Conservation (phyloP, 805 yeast species). For the Scheffersomyces ergatensis region DNA sequence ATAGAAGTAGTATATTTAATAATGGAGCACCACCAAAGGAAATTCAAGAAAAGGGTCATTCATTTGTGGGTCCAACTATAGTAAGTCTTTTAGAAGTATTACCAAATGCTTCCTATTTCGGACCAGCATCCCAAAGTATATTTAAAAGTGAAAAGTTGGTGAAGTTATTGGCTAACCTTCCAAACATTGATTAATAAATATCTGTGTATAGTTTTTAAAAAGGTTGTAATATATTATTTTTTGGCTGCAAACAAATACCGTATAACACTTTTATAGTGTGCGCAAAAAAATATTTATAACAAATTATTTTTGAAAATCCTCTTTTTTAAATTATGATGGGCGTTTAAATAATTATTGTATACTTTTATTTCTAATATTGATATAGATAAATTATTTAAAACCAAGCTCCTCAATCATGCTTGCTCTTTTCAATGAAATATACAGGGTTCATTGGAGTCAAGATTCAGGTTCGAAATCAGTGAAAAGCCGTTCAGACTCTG, state of each 20-base stretch:
- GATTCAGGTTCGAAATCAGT: background rate
- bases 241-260: too few relatives aligned
- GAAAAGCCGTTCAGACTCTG: background rate
- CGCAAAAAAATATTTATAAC: too few relatives aligned
- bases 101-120: conserved; percentile 60
- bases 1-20: conserved; percentile 2
- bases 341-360: too few relatives aligned
- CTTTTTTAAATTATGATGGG: too few relatives aligned
- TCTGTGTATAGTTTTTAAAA: too few relatives aligned
- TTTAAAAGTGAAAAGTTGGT: conserved; percentile 58
- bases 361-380: too few relatives aligned
- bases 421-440: too few relatives aligned
- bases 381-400: too few relatives aligned
- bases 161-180: conserved; percentile 31
- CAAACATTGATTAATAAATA: conserved; percentile 18
- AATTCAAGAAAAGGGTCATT: conserved; percentile 11
- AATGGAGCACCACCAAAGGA: conserved; percentile 5
- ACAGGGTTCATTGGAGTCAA: background rate
- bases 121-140: conserved; percentile 41
- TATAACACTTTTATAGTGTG: too few relatives aligned
- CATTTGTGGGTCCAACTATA: conserved; percentile 31
- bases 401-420: too few relatives aligned
- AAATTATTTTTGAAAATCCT: too few relatives aligned
- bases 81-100: conserved; percentile 51
- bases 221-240: too few relatives aligned